These are phyloP conservation scores for Pseudomonodictys pantanalensis DNA, from an alignment of 495 filamentous ascomycete genomes.

Conservation along the genomic window DNA sequence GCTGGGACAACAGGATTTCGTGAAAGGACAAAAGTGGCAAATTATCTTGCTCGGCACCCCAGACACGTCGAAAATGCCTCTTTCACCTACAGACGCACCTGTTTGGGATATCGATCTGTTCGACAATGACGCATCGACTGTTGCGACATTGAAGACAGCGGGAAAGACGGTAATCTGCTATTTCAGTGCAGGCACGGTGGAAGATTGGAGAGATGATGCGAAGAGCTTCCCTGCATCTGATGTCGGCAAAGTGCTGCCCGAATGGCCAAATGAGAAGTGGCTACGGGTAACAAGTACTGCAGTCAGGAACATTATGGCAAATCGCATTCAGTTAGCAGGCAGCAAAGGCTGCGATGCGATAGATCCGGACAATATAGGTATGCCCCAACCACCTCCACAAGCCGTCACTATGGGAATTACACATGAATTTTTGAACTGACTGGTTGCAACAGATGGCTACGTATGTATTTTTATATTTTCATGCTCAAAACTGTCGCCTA, in stretches of 20 bases:
- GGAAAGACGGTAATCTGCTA: slow-evolving; percentile 68
- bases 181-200: slow-evolving; percentile 66
- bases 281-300: slow-evolving; percentile 49
- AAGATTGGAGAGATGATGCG: slow-evolving; percentile 59
- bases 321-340: slow-evolving; percentile 54
- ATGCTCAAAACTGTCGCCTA: slow-evolving; percentile 3
- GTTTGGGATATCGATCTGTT: slow-evolving; percentile 66
- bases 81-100: slow-evolving; percentile 38
- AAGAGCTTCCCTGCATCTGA: slow-evolving; percentile 50
- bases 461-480: slow-evolving; percentile 19
- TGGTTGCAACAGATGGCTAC: slow-evolving; percentile 54
- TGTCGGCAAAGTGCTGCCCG: slow-evolving; percentile 52
- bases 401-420: no score
- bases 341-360: slow-evolving; percentile 67
- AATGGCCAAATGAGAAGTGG: slow-evolving; percentile 70
- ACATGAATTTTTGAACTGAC: no score
- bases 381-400: background rate
- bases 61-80: slow-evolving; percentile 20
- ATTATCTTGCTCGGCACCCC: slow-evolving; percentile 21
- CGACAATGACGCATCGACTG: slow-evolving; percentile 47
- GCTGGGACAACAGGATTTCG: slow-evolving; percentile 4
- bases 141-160: slow-evolving; percentile 47
- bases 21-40: slow-evolving; percentile 23
- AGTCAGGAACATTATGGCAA: slow-evolving; percentile 60
- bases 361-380: slow-evolving; percentile 62